A percentile compares a stretch with the other conserved stretches of the same genome.
These are phyloP conservation scores for Xylaria polymorpha DNA, from an alignment of 2,329 filamentous ascomycete species.

Conservation along the genomic window DNA sequence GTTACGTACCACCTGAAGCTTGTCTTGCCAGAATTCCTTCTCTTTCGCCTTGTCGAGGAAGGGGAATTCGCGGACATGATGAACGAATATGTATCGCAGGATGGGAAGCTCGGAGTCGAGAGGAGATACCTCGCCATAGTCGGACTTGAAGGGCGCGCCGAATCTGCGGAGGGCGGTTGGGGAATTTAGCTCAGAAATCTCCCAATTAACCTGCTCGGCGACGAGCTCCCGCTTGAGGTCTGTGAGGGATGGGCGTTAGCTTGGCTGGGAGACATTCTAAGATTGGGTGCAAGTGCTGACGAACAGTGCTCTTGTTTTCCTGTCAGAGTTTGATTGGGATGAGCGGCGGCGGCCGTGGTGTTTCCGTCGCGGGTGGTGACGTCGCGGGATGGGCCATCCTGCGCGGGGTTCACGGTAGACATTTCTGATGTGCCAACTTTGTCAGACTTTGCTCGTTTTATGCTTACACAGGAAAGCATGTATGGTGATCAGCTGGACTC, in stretches of 20 bases:
- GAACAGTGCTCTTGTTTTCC: constrained; percentile 98
- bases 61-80: constrained; percentile 97
- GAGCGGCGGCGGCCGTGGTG: constrained; percentile 37
- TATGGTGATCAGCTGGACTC: neutral
- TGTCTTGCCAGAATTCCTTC: constrained; percentile 99
- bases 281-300: constrained; percentile 48
- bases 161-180: constrained; percentile 95
- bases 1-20: constrained; percentile 84
- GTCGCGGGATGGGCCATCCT: constrained; percentile 43
- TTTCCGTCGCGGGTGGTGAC: constrained; percentile 28
- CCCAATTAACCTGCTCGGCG: constrained; percentile 86
- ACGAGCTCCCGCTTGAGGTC: constrained; percentile 97
- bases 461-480: neutral
- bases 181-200: constrained; percentile 93
- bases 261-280: neutral
- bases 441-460: constrained; percentile 15
- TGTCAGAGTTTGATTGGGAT: constrained; percentile 71
- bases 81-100: constrained; percentile 95
- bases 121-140: constrained; percentile 90
- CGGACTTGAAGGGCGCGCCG: constrained; percentile 93
- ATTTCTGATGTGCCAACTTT: constrained; percentile 37
- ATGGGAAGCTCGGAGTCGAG: constrained; percentile 94
- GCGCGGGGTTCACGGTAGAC: constrained; percentile 40
- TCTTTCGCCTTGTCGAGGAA: constrained; percentile 96
- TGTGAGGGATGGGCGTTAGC: constrained; percentile 53